Evolutionary conservation across 805 yeast genomes (phyloP).

Genomic region (Jamesozyma lodderae): DNA sequence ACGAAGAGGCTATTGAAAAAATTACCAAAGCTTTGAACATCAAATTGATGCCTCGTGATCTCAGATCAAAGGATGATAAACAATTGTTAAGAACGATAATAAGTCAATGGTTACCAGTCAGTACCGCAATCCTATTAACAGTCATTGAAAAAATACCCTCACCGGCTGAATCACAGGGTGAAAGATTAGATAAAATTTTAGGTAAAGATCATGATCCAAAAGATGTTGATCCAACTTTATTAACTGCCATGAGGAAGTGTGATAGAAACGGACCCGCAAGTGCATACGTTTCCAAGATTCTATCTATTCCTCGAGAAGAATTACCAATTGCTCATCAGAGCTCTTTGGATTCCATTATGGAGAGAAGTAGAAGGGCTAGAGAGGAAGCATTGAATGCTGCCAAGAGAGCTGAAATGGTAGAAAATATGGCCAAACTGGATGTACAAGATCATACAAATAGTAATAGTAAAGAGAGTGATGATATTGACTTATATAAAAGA

Average conservation of each 20-base stretch:
- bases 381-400: conserved; percentile 63
- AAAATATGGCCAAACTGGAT: conserved; percentile 17
- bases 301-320: conserved; percentile 76
- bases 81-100: conserved; percentile 54
- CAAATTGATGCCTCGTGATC: conserved; percentile 63
- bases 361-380: conserved; percentile 55
- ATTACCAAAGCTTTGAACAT: conserved; percentile 64
- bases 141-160: conserved; percentile 82
- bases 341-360: conserved; percentile 50
- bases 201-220: conserved; percentile 29
- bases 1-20: conserved; percentile 63
- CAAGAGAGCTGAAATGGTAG: conserved; percentile 37
- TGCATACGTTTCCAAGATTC: conserved; percentile 83
- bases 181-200: conserved; percentile 57
- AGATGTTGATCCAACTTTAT: conserved; percentile 40
- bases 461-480: conserved; percentile 8
- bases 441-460: conserved; percentile 8
- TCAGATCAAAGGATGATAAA: conserved; percentile 69
- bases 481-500: conserved; percentile 17
- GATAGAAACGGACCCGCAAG: conserved; percentile 53
- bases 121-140: conserved; percentile 73
- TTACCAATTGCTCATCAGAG: conserved; percentile 47
- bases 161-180: conserved; percentile 66
- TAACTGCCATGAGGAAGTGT: conserved; percentile 55
- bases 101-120: conserved; percentile 92